Evolutionary conservation across 73 alveolate species (phyloP), one percentile per base, ranked within the genome.

Genomic region (Tetrahymena elliotti): DNA sequence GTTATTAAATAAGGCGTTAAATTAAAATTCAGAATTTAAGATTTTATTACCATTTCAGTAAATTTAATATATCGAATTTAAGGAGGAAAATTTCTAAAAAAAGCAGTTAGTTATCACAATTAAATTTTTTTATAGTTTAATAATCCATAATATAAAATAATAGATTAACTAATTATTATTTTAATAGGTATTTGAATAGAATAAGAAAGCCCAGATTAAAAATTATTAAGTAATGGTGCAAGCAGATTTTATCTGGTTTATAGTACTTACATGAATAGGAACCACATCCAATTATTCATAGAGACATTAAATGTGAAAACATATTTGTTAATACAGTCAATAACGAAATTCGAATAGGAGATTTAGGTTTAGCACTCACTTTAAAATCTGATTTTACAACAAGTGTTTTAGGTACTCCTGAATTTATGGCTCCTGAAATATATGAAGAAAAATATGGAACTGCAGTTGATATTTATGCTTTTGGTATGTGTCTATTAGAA

Each of bases 381-480:
- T 83, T 94, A 27, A 37, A 94, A 33, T 83, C 41, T 33, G 92
- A 83, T 27, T 94, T 94, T 38, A 94, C 96, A 12, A 83, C 94
- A 22, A 97, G 99, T 92, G 99, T 99, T 38, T 95, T 98, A 47
- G 99, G 99, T 33, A 99, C 99, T 35, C 99, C 99, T 35, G 99
- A 99, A 97, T 99, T 98, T 97, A 99, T 99, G 98, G 99, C 99
- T 6, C 99, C 99, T 83, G 99, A 99, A 95, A 97, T 99, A 33
- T 99, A 99, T 96, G 98, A 98, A 82, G 99, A 98, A 95, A 98
- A 98, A 96, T 99, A 99, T 95, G 99, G 99, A 9, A 99, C 99
- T 6, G 97, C 98, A 93, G 99, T 98, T 36, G 99, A 99, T 97
- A 99, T 99, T 35, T 99, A 99, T 96, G 99, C 99, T 54, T 99